phyloP scores from a whole-genome alignment of 2,329 filamentous ascomycete genomes.

The Laburnicola sp. region DNA sequence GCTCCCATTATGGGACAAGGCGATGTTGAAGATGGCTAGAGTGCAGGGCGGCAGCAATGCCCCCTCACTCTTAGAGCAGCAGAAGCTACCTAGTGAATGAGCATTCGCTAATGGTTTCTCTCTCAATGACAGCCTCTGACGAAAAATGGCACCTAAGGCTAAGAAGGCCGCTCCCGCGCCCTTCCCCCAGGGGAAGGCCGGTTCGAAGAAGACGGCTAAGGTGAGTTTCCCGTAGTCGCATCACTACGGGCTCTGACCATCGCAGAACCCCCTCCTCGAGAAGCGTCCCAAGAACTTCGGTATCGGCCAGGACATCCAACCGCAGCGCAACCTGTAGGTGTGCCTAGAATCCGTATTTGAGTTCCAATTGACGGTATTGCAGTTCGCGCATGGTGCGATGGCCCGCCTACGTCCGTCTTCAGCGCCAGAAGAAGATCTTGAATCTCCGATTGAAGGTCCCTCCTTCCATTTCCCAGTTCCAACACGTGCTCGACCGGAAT shows the following conservation, averaged over 20 bases:
- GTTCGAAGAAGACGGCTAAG: constrained; percentile 90
- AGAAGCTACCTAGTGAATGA: constrained; percentile 68
- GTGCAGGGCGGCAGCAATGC: constrained; percentile 42
- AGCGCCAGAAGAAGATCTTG: constrained; percentile 94
- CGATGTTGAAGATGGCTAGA: constrained; percentile 45
- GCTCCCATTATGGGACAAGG: constrained; percentile 34
- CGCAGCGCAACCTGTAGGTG: constrained; percentile 68
- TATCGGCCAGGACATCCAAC: constrained; percentile 89
- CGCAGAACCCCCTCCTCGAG: constrained; percentile 98
- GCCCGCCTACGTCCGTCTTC: constrained; percentile 92
- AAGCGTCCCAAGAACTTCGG: constrained; percentile 97
- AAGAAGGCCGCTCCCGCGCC: constrained; percentile 98
- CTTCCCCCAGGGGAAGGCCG: constrained; percentile 68
- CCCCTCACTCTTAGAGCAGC: constrained; percentile 45
- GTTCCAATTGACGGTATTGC: too few relatives aligned
- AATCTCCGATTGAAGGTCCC: constrained; percentile 98
- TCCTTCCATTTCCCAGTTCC: constrained; percentile 95
- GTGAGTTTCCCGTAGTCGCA: constrained; percentile 59
- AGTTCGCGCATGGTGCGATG: constrained; percentile 83
- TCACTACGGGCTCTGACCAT: constrained; percentile 23
- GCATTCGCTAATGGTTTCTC: constrained; percentile 92
- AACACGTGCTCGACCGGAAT: constrained; percentile 72
- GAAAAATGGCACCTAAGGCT: constrained; percentile 70
- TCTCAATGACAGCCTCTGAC: constrained; percentile 99
- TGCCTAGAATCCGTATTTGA: too few relatives aligned